phyloP scores from a whole-genome alignment of 83 land plant species.

The Thuja plicata region DNA sequence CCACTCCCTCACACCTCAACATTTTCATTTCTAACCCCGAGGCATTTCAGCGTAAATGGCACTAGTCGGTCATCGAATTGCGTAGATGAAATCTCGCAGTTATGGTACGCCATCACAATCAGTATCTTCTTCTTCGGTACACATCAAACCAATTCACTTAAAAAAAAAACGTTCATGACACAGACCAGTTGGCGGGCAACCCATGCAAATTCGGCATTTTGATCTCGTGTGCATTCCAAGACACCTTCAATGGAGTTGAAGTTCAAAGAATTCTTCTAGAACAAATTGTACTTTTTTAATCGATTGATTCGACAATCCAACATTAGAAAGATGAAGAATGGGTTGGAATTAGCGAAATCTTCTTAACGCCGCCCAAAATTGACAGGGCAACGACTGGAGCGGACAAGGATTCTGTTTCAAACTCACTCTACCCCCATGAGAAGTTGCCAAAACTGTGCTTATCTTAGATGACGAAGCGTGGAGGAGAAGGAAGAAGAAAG shows the following conservation, averaged over 20 bases:
- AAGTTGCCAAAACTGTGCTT: constrained; percentile 4
- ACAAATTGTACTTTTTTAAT: too few relatives aligned
- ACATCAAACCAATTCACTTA: constrained; percentile 7
- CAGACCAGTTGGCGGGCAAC: not conserved
- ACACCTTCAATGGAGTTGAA: not conserved
- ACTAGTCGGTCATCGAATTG: not conserved
- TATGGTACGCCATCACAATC: not conserved
- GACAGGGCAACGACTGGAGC: constrained; percentile 11
- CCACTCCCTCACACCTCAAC: not conserved
- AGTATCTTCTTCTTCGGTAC: not conserved
- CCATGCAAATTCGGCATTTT: not conserved
- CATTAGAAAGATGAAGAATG: too few relatives aligned
- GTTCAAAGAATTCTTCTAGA: too few relatives aligned
- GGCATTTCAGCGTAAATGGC: not conserved
- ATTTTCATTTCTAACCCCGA: not conserved
- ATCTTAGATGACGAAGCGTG: constrained; percentile 8
- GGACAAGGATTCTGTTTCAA: constrained; percentile 11
- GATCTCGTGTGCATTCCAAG: not conserved
- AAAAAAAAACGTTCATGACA: not conserved
- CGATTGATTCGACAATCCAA: too few relatives aligned
- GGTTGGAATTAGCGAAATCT: not conserved
- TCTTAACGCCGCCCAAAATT: not conserved
- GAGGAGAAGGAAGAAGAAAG: not conserved
- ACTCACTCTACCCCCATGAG: not conserved
- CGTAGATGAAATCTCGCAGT: not conserved